A percentile compares a stretch with the other conserved stretches of the same genome.
Conservation (phyloP, 2,329 filamentous ascomycete species). For the Cladosporium colombiae region DNA sequence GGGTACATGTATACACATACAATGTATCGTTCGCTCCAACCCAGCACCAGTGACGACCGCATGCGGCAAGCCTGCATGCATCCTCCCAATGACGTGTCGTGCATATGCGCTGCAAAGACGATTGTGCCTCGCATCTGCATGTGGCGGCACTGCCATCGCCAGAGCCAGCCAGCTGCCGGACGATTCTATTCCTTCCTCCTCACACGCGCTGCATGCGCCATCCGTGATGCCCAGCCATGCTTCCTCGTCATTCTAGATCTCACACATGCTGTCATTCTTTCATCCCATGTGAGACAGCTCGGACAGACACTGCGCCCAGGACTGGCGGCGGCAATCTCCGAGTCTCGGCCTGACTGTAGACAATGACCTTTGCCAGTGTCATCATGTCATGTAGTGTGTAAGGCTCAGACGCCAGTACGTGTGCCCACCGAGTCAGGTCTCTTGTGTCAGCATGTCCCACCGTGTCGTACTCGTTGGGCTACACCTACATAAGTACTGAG, state of each 20-base stretch:
- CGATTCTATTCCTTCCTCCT: not conserved
- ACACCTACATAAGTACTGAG: not conserved
- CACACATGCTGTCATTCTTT: not conserved
- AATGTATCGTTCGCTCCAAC: not conserved
- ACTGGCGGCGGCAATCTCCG: conserved; percentile 2
- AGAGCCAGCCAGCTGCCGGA: not conserved
- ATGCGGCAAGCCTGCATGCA: not conserved
- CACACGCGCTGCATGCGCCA: not conserved
- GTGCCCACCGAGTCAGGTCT: not conserved
- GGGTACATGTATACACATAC: not conserved
- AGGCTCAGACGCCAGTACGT: not conserved
- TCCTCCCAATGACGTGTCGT: not conserved
- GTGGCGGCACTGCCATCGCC: not conserved
- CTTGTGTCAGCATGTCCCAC: not conserved
- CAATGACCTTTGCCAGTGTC: not conserved
- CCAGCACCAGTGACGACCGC: not conserved
- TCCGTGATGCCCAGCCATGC: not conserved
- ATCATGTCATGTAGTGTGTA: not conserved
- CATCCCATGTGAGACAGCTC: not conserved
- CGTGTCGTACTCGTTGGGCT: not conserved
- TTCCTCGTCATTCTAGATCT: conserved; percentile 3
- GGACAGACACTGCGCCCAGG: not conserved
- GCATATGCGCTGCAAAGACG: not conserved
- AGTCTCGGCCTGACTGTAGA: not conserved
- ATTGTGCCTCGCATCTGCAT: conserved; percentile 3